Conservation (phyloP, 192 early-diverging fungal species). For the Entomortierella chlamydospora region DNA sequence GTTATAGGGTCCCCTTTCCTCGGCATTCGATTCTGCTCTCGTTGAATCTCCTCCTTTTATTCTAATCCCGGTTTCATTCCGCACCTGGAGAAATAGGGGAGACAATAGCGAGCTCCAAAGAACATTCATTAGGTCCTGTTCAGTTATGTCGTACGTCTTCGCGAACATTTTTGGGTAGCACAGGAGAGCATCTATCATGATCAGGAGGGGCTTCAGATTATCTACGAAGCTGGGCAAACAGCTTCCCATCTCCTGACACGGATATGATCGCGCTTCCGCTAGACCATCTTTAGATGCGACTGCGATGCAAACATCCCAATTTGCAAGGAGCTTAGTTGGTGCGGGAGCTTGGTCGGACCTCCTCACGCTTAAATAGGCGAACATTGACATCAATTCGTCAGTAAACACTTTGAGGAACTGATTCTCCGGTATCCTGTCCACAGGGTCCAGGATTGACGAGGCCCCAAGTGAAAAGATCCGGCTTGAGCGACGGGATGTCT, state of each 20-base stretch:
- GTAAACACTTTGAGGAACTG: constrained; percentile 2
- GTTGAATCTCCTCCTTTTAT: constrained; percentile 7
- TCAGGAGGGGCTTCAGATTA: background rate
- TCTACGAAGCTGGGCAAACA: background rate
- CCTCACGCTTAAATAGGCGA: constrained; percentile 2
- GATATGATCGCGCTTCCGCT: constrained; percentile 1
- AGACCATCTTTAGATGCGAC: constrained; percentile 5
- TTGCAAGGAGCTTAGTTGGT: background rate
- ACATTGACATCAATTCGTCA: constrained; percentile 3
- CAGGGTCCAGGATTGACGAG: constrained; percentile 3
- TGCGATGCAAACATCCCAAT: constrained; percentile 2
- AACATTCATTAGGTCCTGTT: constrained; percentile 1
- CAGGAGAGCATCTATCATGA: constrained; percentile 5
- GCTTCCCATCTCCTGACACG: background rate
- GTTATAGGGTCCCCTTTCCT: background rate
- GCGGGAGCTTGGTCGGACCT: background rate
- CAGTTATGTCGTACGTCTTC: background rate
- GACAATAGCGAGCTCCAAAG: constrained; percentile 4
- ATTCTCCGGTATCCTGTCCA: background rate
- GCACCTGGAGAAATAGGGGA: background rate
- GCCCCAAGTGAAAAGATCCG: constrained; percentile 3
- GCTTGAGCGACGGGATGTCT: too few species aligned
- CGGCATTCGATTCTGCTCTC: background rate
- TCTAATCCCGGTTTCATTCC: constrained; percentile 2
- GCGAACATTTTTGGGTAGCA: constrained; percentile 3